phyloP scores from a whole-genome alignment of 176 grass and related monocot genomes.

The Carex cristatella region DNA sequence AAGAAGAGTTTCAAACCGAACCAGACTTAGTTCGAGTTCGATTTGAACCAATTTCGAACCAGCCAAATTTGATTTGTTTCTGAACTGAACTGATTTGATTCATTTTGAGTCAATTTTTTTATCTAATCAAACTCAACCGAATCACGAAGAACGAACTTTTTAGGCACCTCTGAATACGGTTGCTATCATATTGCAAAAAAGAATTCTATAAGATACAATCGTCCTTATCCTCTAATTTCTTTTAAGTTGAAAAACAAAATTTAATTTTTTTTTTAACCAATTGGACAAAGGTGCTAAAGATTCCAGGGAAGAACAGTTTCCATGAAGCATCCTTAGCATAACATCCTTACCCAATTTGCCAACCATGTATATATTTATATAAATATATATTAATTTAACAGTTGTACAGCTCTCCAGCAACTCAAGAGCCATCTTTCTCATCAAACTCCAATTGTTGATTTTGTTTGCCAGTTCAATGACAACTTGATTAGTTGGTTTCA shows the following conservation, averaged over 20 bases:
- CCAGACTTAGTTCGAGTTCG: too few species aligned
- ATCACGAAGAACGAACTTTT: too few species aligned
- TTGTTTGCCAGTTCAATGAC: background rate
- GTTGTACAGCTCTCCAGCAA: background rate
- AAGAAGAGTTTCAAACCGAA: too few species aligned
- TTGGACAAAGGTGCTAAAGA: background rate
- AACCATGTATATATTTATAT: background rate
- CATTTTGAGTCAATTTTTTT: too few species aligned
- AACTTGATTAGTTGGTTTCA: background rate
- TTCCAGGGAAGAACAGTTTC: background rate
- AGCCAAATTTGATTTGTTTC: too few species aligned
- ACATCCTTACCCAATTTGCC: background rate
- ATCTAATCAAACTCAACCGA: too few species aligned
- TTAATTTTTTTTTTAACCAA: background rate
- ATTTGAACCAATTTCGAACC: too few species aligned
- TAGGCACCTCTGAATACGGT: background rate
- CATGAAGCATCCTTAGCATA: background rate
- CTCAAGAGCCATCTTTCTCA: background rate
- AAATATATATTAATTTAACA: background rate
- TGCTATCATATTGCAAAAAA: background rate
- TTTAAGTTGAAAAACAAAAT: background rate
- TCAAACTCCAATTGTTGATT: background rate
- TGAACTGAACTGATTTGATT: too few species aligned
- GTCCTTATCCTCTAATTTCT: slow-evolving; percentile 2
- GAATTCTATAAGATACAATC: background rate